phyloP scores from a whole-genome alignment of 495 filamentous ascomycete species.

The Daldinia bambusicola region DNA sequence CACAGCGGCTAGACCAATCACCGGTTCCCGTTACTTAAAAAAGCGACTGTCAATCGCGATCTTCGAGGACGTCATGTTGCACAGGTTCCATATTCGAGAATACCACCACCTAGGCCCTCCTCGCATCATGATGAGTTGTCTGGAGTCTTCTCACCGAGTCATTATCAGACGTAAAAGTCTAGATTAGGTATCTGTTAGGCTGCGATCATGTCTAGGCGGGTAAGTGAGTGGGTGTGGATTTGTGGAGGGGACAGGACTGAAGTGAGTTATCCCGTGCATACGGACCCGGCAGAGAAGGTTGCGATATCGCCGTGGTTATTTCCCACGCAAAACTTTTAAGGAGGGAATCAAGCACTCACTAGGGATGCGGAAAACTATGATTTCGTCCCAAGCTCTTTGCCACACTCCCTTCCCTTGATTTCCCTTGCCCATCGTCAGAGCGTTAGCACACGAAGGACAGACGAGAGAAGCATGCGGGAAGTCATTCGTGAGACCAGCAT shows the following conservation, averaged over 20 bases:
- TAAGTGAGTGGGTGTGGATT: slow-evolving; percentile 13
- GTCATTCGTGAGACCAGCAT: slow-evolving; percentile 63
- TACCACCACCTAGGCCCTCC: background rate
- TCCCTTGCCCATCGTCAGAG: background rate
- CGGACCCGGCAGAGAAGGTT: slow-evolving; percentile 1
- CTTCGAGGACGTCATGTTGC: slow-evolving; percentile 21
- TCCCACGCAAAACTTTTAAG: background rate
- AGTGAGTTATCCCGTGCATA: slow-evolving; percentile 30
- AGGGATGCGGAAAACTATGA: slow-evolving; percentile 2
- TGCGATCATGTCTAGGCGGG: background rate
- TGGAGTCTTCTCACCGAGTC: slow-evolving; percentile 13
- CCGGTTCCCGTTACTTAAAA: slow-evolving; percentile 41
- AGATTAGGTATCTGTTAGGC: slow-evolving; percentile 4
- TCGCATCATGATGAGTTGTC: slow-evolving; percentile 10
- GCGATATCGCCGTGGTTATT: slow-evolving; percentile 29
- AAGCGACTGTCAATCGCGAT: slow-evolving; percentile 16
- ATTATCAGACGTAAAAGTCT: slow-evolving; percentile 24
- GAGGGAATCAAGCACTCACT: slow-evolving; percentile 3
- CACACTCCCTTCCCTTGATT: slow-evolving; percentile 4
- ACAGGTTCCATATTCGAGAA: slow-evolving; percentile 17
- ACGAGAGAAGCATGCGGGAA: slow-evolving; percentile 42
- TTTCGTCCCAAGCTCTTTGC: slow-evolving; percentile 8
- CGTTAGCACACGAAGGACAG: background rate
- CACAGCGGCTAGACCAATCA: slow-evolving; percentile 25
- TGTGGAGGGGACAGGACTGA: slow-evolving; percentile 15